Evolutionary conservation across 306 rosid species (phyloP), one percentile per base, ranked within the genome.

Genomic region (Pachyrhizus erosus): DNA sequence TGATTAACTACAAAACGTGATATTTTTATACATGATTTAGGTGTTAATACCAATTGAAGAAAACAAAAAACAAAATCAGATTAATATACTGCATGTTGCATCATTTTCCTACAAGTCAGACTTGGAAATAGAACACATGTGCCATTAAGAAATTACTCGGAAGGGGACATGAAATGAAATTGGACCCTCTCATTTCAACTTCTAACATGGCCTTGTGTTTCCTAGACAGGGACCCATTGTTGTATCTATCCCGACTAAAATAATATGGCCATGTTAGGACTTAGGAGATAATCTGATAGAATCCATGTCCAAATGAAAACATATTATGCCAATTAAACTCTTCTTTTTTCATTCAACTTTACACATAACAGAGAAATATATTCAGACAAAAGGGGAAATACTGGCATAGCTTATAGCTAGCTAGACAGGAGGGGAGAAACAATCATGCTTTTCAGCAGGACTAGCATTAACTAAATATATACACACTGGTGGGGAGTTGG

Each of bases 11-110:
- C 12, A 67, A 55, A 48, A 70, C 14, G 75, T 18, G 57, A 46
- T 20, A 5, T 20, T 71, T 31, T 21, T 34, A 75, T 58, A 75
- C 29, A 43, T 24, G 73, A 23, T 46, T 77, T 43, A 33, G 72
- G 61, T 80, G 72, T 58, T 87, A 73, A 26, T 49, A 31, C 27
- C 54, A 54, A 34, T 58, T 67, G 70, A 73, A 66, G 55, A 79
- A 26, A 67, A 48, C 46, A 86, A 26, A 23, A 27, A 73, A 48
- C 46, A 86, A 26, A 23, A 27, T 66, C 29, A 20, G 51, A 75
- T 37, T 70, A 71, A 46, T 37, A 57, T 20, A 79, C 18, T 11
- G 20, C 27, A 29, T 27, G 60, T 57, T 57, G 70, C 29, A 34
- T 4, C 78, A 66, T 74, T 68, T 70, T 52, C 52, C 21, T 42